These are phyloP conservation scores for Geranomyces variabilis DNA, from an alignment of 192 early-diverging fungal species.

Conservation along the genomic window DNA sequence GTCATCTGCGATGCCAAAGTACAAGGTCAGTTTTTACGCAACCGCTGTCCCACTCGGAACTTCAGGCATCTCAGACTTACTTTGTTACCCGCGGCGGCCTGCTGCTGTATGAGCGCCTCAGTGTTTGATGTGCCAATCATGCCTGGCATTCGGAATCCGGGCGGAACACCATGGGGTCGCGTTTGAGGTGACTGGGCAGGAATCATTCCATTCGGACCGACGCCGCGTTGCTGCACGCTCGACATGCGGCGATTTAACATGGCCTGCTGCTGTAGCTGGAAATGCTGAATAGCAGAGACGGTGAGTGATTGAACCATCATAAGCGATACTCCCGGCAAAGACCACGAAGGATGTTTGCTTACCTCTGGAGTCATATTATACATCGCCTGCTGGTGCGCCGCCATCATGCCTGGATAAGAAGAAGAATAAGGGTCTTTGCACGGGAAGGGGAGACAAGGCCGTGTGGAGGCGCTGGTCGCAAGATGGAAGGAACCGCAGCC, in stretches of 20 bases:
- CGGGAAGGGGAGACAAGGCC: too few relatives aligned
- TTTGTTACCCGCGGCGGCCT: neutral
- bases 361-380: constrained; percentile 3
- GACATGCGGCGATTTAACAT: constrained; percentile 9
- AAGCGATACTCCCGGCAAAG: too few relatives aligned
- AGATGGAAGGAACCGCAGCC: too few relatives aligned
- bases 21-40: neutral
- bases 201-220: neutral
- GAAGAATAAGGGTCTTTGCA: neutral
- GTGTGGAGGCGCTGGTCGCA: too few relatives aligned
- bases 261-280: constrained; percentile 11
- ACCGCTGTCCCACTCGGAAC: neutral
- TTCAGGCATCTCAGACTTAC: neutral
- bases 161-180: neutral
- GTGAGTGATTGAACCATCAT: too few relatives aligned
- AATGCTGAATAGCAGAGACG: neutral
- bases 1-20: neutral
- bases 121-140: constrained; percentile 1
- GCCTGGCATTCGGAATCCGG: neutral
- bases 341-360: neutral
- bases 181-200: neutral
- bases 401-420: neutral
- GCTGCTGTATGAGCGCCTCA: constrained; percentile 11
- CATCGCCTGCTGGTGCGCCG: neutral
- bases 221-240: neutral